Base-by-base conservation (phyloP, 2,329 filamentous ascomycete genomes). In the Bisporella sp. region DNA sequence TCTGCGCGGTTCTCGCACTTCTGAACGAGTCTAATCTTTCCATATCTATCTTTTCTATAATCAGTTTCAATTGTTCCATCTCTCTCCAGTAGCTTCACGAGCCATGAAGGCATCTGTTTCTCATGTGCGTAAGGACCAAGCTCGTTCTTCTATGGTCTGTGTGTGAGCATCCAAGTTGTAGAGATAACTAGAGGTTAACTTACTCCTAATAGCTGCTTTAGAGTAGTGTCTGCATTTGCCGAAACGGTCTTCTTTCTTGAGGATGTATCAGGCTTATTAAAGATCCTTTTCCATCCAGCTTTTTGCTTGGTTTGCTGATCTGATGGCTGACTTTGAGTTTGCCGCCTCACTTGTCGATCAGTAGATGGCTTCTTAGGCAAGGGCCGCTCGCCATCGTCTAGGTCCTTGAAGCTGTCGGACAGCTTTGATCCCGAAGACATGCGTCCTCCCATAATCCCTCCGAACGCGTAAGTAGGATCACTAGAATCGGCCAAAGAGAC, bases 71-170 rank as follows among this genome's bases (percentile, higher is more conserved):
- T 70, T 48, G 78, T 77, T 9, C 78, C 78, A 12, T 81, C 75
- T 41, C 57, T 76, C 54, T 82, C 72, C 1, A 92, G 73, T 55
- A 87, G 70, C 11, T 73, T 72, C 12, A 77, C 73, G 1, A 91
- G 74, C 80, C 81, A 86, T 6, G 73, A 68, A 0, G 87, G 87
- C 87, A 91, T 91, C 57, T 78, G 75, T 40, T 82, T 78, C 65
- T 92, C 87, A 58, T 87, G 73, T 1, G 85, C 85, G 67, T 86
- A 82, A 30, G 81, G 80, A 0, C 87, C 87, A 11, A 92, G 71
- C 60, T 90, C 84, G 7, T 63, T 74, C 69, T 74, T 77, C 60
- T 65, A 56, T 5, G 35, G n/a, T n/a, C 21, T 21, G 21, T 21
- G 21, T 21, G 21, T 21, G 21, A 21, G 21, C 21, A 21, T 21